Evolutionary conservation across 2,329 filamentous ascomycete species (phyloP).

Genomic region (Cordyceps sp.): DNA sequence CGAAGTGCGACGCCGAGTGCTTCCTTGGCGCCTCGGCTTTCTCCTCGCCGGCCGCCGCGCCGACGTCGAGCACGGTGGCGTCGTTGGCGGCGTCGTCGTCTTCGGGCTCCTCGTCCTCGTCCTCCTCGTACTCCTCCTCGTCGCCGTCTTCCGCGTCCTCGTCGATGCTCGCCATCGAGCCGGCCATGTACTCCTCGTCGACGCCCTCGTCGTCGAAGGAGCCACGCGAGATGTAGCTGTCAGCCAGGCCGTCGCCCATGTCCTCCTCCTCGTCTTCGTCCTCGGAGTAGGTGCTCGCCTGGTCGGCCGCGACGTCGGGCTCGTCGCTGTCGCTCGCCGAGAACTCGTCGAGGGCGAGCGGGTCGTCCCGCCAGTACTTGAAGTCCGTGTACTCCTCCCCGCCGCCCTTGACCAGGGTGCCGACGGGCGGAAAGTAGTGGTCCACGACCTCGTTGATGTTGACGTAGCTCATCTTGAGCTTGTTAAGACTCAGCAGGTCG

Average conservation of each 20-base stretch:
- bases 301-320: constrained; percentile 30
- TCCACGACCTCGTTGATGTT: constrained; percentile 96
- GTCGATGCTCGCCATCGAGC: constrained; percentile 22
- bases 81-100: constrained; percentile 10
- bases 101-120: constrained; percentile 20
- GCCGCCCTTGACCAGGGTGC: constrained; percentile 69
- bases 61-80: constrained; percentile 2
- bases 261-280: constrained; percentile 23
- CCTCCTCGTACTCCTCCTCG: constrained; percentile 19
- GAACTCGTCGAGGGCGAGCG: constrained; percentile 76
- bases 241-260: constrained; percentile 26
- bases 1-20: constrained; percentile 5
- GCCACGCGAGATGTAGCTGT: constrained; percentile 37
- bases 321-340: constrained; percentile 60
- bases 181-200: constrained; percentile 20
- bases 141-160: constrained; percentile 23
- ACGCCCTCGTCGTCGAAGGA: constrained; percentile 24
- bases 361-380: constrained; percentile 81
- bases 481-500: constrained; percentile 79
- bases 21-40: too few species aligned
- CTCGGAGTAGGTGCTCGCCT: constrained; percentile 26
- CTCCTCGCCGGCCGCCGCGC: too few species aligned
- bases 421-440: constrained; percentile 92
- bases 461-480: constrained; percentile 91
- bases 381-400: constrained; percentile 96